Percentiles rank a stretch among this genome's conserved stretches.
Conservation (phyloP, 169 alveolate genomes). For the Nephromyces sp. region DNA sequence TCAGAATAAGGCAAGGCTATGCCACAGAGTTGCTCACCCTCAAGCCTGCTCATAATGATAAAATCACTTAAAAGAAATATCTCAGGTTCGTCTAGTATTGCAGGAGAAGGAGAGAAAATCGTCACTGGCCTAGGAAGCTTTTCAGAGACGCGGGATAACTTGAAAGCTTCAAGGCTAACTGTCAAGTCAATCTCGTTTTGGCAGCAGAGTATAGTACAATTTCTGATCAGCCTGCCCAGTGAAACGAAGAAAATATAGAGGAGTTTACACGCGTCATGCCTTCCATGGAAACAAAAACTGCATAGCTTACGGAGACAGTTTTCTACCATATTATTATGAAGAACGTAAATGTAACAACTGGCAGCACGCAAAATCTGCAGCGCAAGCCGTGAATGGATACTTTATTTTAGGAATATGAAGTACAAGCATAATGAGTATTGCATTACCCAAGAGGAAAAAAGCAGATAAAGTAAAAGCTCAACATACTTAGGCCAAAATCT, state of each 20-base stretch:
- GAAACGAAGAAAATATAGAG: too few relatives aligned
- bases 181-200: conserved; percentile 26
- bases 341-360: too few relatives aligned
- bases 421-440: too few relatives aligned
- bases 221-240: conserved; percentile 12
- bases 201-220: conserved; percentile 23
- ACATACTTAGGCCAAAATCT: too few relatives aligned
- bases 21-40: conserved; percentile 14
- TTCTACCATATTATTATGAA: too few relatives aligned
- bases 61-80: conserved; percentile 24
- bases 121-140: conserved; percentile 14
- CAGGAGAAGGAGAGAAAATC: conserved; percentile 38
- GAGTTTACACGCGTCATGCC: too few relatives aligned
- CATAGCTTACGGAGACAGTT: too few relatives aligned
- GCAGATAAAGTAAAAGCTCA: too few relatives aligned
- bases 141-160: conserved; percentile 19
- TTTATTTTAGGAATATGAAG: not conserved
- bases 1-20: not conserved
- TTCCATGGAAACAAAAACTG: too few relatives aligned
- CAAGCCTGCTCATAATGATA: conserved; percentile 20
- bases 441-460: too few relatives aligned
- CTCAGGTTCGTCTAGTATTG: conserved; percentile 14
- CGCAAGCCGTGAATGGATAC: not conserved
- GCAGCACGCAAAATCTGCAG: too few relatives aligned
- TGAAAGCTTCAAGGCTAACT: conserved; percentile 18